Conservation (phyloP, 2,329 filamentous ascomycete genomes). For the Fusarium tricinctum region DNA sequence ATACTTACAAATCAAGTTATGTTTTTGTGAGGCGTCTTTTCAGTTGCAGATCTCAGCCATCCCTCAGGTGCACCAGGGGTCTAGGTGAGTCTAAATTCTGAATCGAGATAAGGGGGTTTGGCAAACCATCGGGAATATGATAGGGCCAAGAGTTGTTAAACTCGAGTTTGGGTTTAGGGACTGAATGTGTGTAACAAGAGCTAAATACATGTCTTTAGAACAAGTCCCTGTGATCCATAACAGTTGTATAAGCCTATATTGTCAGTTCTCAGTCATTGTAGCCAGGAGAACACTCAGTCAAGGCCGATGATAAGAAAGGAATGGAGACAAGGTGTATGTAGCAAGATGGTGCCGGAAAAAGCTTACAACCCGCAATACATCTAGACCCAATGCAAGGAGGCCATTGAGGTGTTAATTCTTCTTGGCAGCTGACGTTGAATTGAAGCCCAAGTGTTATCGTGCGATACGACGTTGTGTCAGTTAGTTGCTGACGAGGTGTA, state of each 20-base stretch:
- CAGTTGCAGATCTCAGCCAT: neutral
- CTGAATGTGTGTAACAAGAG: neutral
- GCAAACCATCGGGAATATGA: neutral
- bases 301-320: neutral
- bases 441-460: neutral
- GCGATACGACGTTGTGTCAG: neutral
- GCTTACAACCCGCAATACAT: neutral
- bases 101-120: neutral
- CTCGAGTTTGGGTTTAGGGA: neutral
- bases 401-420: neutral
- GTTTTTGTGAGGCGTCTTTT: neutral
- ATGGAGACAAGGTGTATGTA: neutral
- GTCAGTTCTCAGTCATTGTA: neutral
- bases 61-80: neutral
- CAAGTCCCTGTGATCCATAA: neutral
- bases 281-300: neutral
- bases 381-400: neutral
- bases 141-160: neutral
- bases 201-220: neutral
- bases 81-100: neutral
- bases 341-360: accelerated
- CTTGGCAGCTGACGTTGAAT: neutral
- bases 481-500: neutral
- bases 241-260: neutral
- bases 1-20: neutral